phyloP scores from a whole-genome alignment of 1,284 basidiomycete genomes.

The Cryptococcus sp. region DNA sequence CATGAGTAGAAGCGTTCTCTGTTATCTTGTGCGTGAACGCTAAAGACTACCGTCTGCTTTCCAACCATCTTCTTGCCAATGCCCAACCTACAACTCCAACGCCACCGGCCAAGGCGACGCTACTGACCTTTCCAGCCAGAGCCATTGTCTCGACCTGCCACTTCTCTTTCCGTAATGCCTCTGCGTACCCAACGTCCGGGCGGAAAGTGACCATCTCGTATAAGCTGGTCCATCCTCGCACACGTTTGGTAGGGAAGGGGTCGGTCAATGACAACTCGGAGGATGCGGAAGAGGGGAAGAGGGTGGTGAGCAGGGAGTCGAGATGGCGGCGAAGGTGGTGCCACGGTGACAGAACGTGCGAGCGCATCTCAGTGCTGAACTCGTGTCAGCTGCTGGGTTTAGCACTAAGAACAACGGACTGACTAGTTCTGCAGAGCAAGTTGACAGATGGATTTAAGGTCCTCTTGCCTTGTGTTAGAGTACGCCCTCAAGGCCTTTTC shows the following conservation, averaged over 20 bases:
- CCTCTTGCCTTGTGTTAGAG: constrained; percentile 76
- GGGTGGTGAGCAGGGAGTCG: constrained; percentile 62
- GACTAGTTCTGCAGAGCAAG: constrained; percentile 96
- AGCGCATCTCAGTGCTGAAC: constrained; percentile 86
- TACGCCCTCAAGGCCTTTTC: constrained; percentile 71
- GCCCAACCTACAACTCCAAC: constrained; percentile 9
- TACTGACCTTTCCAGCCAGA: constrained; percentile 16
- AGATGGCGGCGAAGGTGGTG: constrained; percentile 80
- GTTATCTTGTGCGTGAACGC: background rate
- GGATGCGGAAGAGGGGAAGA: constrained; percentile 60
- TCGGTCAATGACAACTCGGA: constrained; percentile 56
- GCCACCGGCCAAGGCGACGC: constrained; percentile 10
- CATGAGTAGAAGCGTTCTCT: background rate
- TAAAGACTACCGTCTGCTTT: constrained; percentile 9
- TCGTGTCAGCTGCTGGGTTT: constrained; percentile 1
- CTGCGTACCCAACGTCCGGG: constrained; percentile 84
- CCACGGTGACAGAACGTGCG: constrained; percentile 77
- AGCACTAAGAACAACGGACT: constrained; percentile 49
- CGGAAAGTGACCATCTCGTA: constrained; percentile 98
- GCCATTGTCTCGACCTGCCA: constrained; percentile 46
- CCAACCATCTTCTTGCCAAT: constrained; percentile 19
- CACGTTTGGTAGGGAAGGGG: constrained; percentile 54
- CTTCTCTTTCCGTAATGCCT: constrained; percentile 49
- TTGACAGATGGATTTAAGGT: constrained; percentile 85
- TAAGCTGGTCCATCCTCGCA: constrained; percentile 81